These are phyloP conservation scores for Bacidia rubella DNA, from an alignment of 495 filamentous ascomycete genomes.

Conservation along the genomic window DNA sequence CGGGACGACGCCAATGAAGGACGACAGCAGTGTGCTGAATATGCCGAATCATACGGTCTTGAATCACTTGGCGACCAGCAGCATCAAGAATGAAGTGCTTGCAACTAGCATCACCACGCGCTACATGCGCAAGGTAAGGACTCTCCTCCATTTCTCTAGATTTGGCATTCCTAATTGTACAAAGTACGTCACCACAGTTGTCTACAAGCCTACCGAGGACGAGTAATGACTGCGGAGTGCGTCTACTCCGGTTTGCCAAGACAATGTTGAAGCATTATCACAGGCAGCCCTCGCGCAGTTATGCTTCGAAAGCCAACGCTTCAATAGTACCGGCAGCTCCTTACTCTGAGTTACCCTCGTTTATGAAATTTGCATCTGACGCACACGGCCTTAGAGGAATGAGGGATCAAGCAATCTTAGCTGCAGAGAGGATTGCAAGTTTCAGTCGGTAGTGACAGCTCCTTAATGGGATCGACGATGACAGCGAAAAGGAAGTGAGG, in stretches of 20 bases:
- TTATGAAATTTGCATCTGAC: too few relatives aligned
- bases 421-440: too few relatives aligned
- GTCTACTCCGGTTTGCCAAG: too few relatives aligned
- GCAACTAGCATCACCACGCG: slow-evolving; percentile 95
- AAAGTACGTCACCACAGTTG: slow-evolving; percentile 92
- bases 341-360: too few relatives aligned
- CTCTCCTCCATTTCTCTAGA: background rate
- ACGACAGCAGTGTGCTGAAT: slow-evolving; percentile 89
- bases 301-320: too few relatives aligned
- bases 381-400: too few relatives aligned
- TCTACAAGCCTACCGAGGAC: slow-evolving; percentile 76
- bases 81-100: slow-evolving; percentile 89
- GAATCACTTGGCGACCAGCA: slow-evolving; percentile 96
- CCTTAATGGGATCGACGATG: background rate
- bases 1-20: slow-evolving; percentile 78
- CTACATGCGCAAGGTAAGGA: slow-evolving; percentile 82
- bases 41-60: slow-evolving; percentile 96
- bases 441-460: background rate
- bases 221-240: background rate
- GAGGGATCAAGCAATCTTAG: too few relatives aligned
- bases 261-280: too few relatives aligned
- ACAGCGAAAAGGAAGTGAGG: background rate
- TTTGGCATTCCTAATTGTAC: slow-evolving; percentile 12
- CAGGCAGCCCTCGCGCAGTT: too few relatives aligned
- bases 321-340: too few relatives aligned